Conservation (phyloP, 2,329 filamentous ascomycete species). For the Polytolypa hystricis region DNA sequence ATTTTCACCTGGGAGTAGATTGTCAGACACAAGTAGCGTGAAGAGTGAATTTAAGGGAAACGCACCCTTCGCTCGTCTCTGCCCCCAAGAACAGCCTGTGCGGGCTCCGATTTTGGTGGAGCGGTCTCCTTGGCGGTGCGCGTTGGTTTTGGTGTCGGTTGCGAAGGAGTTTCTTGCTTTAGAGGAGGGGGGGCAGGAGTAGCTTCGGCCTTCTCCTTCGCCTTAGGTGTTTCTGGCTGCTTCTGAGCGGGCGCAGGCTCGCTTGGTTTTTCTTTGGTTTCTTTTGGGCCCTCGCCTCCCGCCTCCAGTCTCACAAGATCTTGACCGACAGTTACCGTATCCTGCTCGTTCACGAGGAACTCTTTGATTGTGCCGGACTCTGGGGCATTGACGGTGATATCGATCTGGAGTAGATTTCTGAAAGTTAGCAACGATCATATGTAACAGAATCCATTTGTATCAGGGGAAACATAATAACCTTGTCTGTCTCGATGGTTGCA, state of each 20-base stretch:
- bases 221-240: constrained; percentile 45
- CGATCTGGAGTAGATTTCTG: constrained; percentile 55
- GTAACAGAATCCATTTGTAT: constrained; percentile 3
- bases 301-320: constrained; percentile 77
- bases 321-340: constrained; percentile 89
- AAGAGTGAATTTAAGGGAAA: too few species aligned
- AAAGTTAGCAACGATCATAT: background rate
- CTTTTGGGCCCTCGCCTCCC: constrained; percentile 46
- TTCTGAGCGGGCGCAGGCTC: constrained; percentile 47
- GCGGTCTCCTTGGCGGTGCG: constrained; percentile 12
- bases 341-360: constrained; percentile 82
- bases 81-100: constrained; percentile 46
- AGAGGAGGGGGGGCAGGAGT: constrained; percentile 17
- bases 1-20: constrained; percentile 68
- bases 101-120: constrained; percentile 8
- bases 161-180: constrained; percentile 27
- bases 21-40: constrained; percentile 2
- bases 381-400: constrained; percentile 90
- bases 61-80: constrained; percentile 81
- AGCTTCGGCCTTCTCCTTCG: constrained; percentile 12
- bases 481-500: constrained; percentile 97
- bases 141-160: constrained; percentile 20
- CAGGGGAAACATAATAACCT: constrained; percentile 44
- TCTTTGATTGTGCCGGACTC: constrained; percentile 86
- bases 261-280: constrained; percentile 48